Base-by-base conservation (phyloP, 768 basidiomycete genomes). In the Infundibulicybe gibba region DNA sequence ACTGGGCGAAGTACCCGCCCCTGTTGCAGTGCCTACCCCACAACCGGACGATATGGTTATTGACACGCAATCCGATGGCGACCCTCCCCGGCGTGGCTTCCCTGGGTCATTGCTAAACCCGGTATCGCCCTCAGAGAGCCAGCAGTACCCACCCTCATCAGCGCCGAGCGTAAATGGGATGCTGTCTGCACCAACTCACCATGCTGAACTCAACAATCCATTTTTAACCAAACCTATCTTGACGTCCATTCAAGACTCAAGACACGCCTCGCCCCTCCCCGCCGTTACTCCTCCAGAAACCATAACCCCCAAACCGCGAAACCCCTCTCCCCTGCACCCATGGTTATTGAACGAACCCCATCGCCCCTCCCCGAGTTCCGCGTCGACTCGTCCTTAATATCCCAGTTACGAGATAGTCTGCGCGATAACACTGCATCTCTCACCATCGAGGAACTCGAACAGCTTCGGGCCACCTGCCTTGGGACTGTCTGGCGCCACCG, bases 361-460 rank as follows among this genome's bases (percentile, higher is more conserved):
- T 81, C 86, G 0, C 87, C 88, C 1, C 71, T 84, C 2, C 92
- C 92, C 1, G 82, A 87, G 34, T 97, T 99, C 64, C 62, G 79
- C 35, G 57, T 95, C 12, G 73, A 88, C 41, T 68, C 77, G 17
- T 59, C 50, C 2, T 59, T 71, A 9, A 54, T 95, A 19, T 56
- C 54, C 0, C 58, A 73, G 9, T 75, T 98, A 0, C 64, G 69
- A 47, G 39, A 60, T 2, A 63, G 70, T 39, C 61, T 97, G 20
- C 66, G 66, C 32, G 68, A 76, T 14, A 61, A 61, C 39, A 97
- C 95, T 1, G 60, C 50, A 5, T 60, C 59, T 0, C 69, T 97
- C 37, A 89, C 74, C 19, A 75, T 97, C 42, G 97, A 99, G 60
- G 83, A 95, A 60, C 77, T 99, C 5, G 97, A 98, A 61, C 94